phyloP scores from a whole-genome alignment of 768 basidiomycete species.

The Arthromyces matolae region DNA sequence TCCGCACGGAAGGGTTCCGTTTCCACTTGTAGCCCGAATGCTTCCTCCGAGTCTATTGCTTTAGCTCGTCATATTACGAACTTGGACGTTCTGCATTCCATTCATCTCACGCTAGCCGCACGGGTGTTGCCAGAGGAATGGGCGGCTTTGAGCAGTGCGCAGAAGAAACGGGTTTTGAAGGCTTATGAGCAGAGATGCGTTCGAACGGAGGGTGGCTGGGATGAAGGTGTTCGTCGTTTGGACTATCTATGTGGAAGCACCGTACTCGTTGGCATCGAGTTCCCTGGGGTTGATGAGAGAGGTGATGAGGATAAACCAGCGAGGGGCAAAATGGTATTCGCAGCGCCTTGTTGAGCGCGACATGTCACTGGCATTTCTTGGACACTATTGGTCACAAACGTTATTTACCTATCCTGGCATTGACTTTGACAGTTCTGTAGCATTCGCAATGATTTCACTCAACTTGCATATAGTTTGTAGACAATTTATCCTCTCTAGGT shows the following conservation, averaged over 20 bases:
- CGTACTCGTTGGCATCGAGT: conserved; percentile 56
- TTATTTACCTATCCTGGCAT: no score
- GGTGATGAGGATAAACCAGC: conserved; percentile 20
- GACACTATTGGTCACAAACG: no score
- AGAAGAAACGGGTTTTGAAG: conserved; percentile 52
- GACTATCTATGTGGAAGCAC: conserved; percentile 67
- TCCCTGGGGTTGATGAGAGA: conserved; percentile 36
- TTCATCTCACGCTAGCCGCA: conserved; percentile 51
- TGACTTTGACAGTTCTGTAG: no score
- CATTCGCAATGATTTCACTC: no score
- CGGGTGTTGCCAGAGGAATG: conserved; percentile 66
- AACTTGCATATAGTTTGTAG: not conserved
- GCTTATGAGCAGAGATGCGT: conserved; percentile 64
- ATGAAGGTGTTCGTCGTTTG: conserved; percentile 61
- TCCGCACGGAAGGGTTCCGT: not conserved
- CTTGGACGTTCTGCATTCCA: conserved; percentile 56
- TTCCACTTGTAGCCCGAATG: not conserved
- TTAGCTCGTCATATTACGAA: conserved; percentile 38
- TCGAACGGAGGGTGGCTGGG: conserved; percentile 62
- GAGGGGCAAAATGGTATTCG: conserved; percentile 48
- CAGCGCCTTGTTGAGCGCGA: no score
- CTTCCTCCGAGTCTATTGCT: conserved; percentile 2
- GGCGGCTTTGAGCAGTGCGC: conserved; percentile 52
- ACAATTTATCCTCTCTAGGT: conserved; percentile 7
- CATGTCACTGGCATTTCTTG: no score